Percentiles rank a stretch among this genome's conserved stretches.
phyloP scores from a whole-genome alignment of 495 filamentous ascomycete genomes.

The Neurospora discreta region DNA sequence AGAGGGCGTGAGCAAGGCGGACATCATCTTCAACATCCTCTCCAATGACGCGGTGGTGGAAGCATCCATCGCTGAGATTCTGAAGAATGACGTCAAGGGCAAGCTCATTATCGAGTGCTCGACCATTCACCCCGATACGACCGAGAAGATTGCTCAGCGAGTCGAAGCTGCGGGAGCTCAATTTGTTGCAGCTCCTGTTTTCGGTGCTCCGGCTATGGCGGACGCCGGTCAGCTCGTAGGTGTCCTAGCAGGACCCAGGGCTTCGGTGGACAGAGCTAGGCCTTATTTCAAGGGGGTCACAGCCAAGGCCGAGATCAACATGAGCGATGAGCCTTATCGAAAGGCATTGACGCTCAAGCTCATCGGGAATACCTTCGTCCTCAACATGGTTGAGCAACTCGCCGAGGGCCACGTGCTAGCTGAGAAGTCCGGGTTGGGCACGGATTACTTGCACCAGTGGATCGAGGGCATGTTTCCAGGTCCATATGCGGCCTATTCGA shows the following conservation, averaged over 20 bases:
- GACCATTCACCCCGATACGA: slow-evolving; percentile 79
- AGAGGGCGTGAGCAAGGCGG: slow-evolving; percentile 55
- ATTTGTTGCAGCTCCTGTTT: slow-evolving; percentile 74
- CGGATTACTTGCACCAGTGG: slow-evolving; percentile 54
- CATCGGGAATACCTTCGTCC: slow-evolving; percentile 77
- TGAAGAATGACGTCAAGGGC: slow-evolving; percentile 45
- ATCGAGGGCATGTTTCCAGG: slow-evolving; percentile 55
- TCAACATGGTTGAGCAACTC: slow-evolving; percentile 71
- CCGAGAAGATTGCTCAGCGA: slow-evolving; percentile 46
- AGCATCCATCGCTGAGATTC: slow-evolving; percentile 39
- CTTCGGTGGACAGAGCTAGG: slow-evolving; percentile 48
- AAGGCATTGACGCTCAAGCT: slow-evolving; percentile 62
- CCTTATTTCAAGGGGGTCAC: slow-evolving; percentile 76
- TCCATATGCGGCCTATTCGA: slow-evolving; percentile 58
- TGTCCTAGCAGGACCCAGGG: slow-evolving; percentile 59
- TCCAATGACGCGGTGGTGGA: slow-evolving; percentile 66
- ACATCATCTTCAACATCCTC: slow-evolving; percentile 78
- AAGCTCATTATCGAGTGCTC: slow-evolving; percentile 81
- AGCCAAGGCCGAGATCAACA: slow-evolving; percentile 58
- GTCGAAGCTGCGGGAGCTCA: slow-evolving; percentile 48
- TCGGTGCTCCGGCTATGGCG: slow-evolving; percentile 72
- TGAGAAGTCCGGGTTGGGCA: slow-evolving; percentile 70
- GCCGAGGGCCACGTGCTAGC: slow-evolving; percentile 66
- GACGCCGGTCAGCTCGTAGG: slow-evolving; percentile 64
- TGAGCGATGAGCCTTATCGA: slow-evolving; percentile 47